These are phyloP conservation scores for Phytophthora nicotianae DNA, from an alignment of 352 stramenopile species.

Conservation along the genomic window DNA sequence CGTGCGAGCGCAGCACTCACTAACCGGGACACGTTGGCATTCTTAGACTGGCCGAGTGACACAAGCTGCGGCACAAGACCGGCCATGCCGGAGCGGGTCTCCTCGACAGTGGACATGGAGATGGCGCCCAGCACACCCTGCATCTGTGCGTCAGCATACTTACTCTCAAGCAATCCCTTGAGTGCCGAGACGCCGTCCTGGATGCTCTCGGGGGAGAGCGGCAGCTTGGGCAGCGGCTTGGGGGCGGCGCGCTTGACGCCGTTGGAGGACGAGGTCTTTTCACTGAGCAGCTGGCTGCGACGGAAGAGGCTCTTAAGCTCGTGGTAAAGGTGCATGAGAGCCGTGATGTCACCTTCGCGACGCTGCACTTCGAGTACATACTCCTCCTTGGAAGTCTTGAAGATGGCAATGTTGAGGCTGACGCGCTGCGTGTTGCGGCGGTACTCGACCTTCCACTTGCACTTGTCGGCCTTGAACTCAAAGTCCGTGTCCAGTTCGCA, in stretches of 20 bases:
- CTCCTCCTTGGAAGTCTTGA: slow-evolving; percentile 70
- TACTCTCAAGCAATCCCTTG: slow-evolving; percentile 77
- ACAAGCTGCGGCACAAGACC: slow-evolving; percentile 74
- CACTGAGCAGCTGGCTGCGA: slow-evolving; percentile 67
- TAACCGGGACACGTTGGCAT: slow-evolving; percentile 61
- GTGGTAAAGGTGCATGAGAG: slow-evolving; percentile 78
- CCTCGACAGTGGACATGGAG: slow-evolving; percentile 72
- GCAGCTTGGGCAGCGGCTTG: slow-evolving; percentile 60
- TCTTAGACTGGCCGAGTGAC: slow-evolving; percentile 63
- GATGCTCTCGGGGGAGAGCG: slow-evolving; percentile 52
- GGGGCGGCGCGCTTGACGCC: slow-evolving; percentile 74
- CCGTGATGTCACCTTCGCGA: slow-evolving; percentile 80
- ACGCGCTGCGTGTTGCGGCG: slow-evolving; percentile 66
- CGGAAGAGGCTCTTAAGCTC: slow-evolving; percentile 84
- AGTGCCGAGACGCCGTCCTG: slow-evolving; percentile 64
- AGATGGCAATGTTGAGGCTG: slow-evolving; percentile 80
- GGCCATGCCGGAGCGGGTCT: slow-evolving; percentile 65
- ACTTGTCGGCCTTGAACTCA: slow-evolving; percentile 85
- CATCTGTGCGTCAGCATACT: slow-evolving; percentile 79
- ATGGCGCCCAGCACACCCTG: slow-evolving; percentile 83
- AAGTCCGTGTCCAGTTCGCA: slow-evolving; percentile 88
- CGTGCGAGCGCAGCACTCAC: slow-evolving; percentile 75
- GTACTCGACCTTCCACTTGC: slow-evolving; percentile 90
- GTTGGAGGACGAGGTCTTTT: slow-evolving; percentile 50
- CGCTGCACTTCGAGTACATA: slow-evolving; percentile 80